Evolutionary conservation across 306 rosid genomes (phyloP).

Genomic region (Heteromeles arbutifolia): DNA sequence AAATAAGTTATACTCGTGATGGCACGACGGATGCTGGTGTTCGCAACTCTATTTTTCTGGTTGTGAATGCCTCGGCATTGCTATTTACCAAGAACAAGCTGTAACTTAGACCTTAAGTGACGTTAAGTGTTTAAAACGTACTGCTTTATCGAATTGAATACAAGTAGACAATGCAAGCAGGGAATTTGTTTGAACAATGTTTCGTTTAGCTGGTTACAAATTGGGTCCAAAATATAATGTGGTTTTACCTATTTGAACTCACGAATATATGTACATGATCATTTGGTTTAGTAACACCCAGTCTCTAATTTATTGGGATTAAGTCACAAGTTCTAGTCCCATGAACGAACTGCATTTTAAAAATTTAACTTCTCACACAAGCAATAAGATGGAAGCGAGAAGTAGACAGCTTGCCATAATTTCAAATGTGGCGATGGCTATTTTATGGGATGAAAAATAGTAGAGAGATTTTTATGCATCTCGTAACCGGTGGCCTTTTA

Average conservation of each 20-base stretch:
- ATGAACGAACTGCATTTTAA: too few species aligned
- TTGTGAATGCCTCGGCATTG: slow-evolving; percentile 1
- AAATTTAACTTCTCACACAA: too few species aligned
- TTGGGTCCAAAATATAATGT: not conserved
- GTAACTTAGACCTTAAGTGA: not conserved
- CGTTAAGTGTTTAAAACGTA: not conserved
- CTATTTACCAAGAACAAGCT: not conserved
- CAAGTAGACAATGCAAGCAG: not conserved
- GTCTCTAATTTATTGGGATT: too few species aligned
- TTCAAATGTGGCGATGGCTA: too few species aligned
- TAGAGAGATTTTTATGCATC: too few species aligned
- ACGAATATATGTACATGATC: not conserved
- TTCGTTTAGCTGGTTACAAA: not conserved
- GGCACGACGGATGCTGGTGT: slow-evolving; percentile 2
- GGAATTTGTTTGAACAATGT: not conserved
- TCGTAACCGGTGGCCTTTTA: too few species aligned
- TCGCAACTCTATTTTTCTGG: not conserved
- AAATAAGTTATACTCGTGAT: slow-evolving; percentile 62
- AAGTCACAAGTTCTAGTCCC: too few species aligned
- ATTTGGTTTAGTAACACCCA: too few species aligned
- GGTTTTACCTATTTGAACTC: not conserved
- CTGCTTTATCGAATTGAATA: not conserved
- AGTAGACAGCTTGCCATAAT: too few species aligned
- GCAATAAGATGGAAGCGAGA: too few species aligned
- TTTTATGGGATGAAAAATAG: too few species aligned